These are phyloP conservation scores for Candida andamanensis DNA, from an alignment of 805 yeast genomes.

Conservation along the genomic window DNA sequence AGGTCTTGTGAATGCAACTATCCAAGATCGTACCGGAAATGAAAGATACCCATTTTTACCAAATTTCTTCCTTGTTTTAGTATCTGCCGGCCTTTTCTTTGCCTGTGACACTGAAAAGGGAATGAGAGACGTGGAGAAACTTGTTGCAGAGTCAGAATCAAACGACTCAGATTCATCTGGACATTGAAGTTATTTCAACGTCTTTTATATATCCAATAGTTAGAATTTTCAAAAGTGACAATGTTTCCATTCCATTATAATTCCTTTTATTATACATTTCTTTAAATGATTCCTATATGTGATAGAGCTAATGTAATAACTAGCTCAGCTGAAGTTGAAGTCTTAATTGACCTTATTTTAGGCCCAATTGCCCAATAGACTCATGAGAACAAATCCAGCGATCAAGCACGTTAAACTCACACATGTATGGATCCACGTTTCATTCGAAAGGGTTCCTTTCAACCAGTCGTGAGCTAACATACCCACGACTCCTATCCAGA, in stretches of 20 bases:
- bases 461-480: constrained; percentile 28
- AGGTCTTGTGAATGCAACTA: constrained; percentile 30
- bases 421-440: constrained; percentile 11
- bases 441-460: constrained; percentile 16
- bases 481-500: constrained; percentile 29
- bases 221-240: no score
- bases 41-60: constrained; percentile 35
- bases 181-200: no score
- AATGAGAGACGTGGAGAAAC: constrained; percentile 19
- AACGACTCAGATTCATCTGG: no score
- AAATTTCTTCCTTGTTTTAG: constrained; percentile 24
- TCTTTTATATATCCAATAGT: no score
- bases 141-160: constrained; percentile 3
- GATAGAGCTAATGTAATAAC: no score
- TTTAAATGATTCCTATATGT: no score
- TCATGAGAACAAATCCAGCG: constrained; percentile 24
- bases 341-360: constrained; percentile 5
- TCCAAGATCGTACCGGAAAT: constrained; percentile 35
- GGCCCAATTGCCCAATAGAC: constrained; percentile 31
- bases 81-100: constrained; percentile 20
- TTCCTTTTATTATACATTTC: no score
- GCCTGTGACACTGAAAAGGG: constrained; percentile 29
- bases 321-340: no score
- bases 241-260: no score
- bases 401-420: constrained; percentile 14